Evolutionary conservation across 805 yeast genomes (phyloP), one percentile per base, ranked within the genome.

Genomic region (Barnettozyma sp.): DNA sequence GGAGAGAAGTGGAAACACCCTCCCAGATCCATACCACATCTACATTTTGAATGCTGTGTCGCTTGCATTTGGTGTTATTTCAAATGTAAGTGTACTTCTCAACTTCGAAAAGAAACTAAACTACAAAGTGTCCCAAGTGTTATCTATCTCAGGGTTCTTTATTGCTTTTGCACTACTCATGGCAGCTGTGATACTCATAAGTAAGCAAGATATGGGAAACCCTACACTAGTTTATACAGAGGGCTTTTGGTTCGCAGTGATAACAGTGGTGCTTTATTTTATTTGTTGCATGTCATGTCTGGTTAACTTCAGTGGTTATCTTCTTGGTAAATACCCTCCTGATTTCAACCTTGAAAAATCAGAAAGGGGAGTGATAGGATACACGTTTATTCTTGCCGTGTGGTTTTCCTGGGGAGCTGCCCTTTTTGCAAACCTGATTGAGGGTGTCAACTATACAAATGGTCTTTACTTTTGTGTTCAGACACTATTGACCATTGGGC

Each of bases 171-270:
- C 63, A 2, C 43, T 82, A 10, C 61, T 86, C 23, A 37, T 80
- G 34, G 63, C 63, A 0, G 76, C 71, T 3, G 54, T 80, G 2
- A 45, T 70, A 6, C 49, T 66, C 3, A 55, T 71, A 7, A 53
- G 63, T 30, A 36, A 38, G 3, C 59, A 59, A 40, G 56, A 59
- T 33, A 38, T 50, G 27, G 50, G 49, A 1, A 33, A 33, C 1
- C 43, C 26, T 12, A n/a, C n/a, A n/a, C n/a, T n/a, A n/a, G n/a
- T n/a, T n/a, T 50, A 52, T 30, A 51, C 84, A 0, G 79, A 74
- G 44, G 95, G 94, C 2, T 86, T 72, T 53, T 86, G 88, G 87
- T 80, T 69, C 55, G 94, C 86, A 0, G 72, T 73, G 1, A 59
- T 80, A 41, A 82, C 94, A 0, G 67, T 75, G 4, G 60, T 67